phyloP scores from a whole-genome alignment of 192 early-diverging fungal genomes.

The Phycomyces nitens region DNA sequence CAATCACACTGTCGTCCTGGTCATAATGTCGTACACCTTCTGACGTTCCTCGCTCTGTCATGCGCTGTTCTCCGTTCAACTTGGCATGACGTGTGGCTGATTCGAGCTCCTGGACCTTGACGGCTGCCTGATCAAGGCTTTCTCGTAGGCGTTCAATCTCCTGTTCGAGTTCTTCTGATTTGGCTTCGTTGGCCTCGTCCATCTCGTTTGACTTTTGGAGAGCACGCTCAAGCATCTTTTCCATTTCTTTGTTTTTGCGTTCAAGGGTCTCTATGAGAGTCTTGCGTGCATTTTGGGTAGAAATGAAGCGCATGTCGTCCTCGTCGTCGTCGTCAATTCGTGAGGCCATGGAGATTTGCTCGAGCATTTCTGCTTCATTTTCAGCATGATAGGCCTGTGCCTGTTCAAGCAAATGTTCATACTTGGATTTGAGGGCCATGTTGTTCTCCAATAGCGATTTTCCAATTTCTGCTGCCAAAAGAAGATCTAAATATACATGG shows the following conservation, averaged over 20 bases:
- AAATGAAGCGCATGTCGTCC: constrained; percentile 1
- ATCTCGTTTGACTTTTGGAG: constrained; percentile 3
- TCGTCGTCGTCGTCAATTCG: not conserved
- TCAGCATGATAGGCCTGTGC: not conserved
- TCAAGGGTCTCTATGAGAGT: constrained; percentile 25
- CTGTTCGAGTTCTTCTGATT: constrained; percentile 13
- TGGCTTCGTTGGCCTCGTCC: constrained; percentile 14
- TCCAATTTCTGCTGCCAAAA: constrained; percentile 41
- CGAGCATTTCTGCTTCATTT: not conserved
- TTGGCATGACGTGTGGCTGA: not conserved
- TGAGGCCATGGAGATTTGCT: not conserved
- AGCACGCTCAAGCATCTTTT: constrained; percentile 9
- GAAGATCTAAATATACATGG: constrained; percentile 24
- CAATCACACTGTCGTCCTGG: constrained; percentile 3
- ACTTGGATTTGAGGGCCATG: constrained; percentile 32
- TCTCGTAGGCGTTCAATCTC: constrained; percentile 21
- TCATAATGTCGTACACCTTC: constrained; percentile 6
- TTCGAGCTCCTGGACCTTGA: constrained; percentile 33
- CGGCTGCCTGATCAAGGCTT: constrained; percentile 24
- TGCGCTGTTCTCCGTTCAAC: constrained; percentile 4
- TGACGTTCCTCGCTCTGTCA: not conserved
- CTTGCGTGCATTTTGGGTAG: constrained; percentile 5
- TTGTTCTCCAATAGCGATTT: constrained; percentile 41
- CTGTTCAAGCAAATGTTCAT: constrained; percentile 23
- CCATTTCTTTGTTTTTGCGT: constrained; percentile 25